phyloP scores from a whole-genome alignment of 345 rosid species.

The Gossypium longicalyx region DNA sequence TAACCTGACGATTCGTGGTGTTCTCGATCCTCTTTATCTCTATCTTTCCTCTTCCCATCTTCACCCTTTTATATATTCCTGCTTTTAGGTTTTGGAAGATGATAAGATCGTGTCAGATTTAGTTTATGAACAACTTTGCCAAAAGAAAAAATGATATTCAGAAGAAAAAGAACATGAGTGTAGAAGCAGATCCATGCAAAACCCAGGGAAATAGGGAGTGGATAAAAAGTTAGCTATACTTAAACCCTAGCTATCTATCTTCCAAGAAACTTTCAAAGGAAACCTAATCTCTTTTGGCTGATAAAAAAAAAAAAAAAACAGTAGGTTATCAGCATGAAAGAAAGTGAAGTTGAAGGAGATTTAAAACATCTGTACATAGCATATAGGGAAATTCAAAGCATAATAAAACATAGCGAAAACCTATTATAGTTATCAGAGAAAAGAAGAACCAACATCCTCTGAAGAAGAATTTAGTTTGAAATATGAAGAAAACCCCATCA shows the following conservation, averaged over 20 bases:
- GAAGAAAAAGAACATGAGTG: not conserved
- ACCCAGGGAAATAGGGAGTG: not conserved
- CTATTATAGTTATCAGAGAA: not conserved
- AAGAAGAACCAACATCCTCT: not conserved
- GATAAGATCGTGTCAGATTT: not conserved
- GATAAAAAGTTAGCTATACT: not conserved
- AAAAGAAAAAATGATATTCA: not conserved
- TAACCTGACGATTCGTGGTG: conserved; percentile 89
- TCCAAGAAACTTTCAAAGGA: not conserved
- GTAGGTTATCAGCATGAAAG: not conserved
- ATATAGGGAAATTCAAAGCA: not conserved
- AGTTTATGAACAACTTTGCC: not conserved
- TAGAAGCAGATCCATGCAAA: conserved; percentile 12
- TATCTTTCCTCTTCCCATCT: conserved; percentile 96
- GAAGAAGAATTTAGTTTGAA: not conserved
- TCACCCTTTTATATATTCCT: not conserved
- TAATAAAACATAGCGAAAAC: too few relatives aligned
- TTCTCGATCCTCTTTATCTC: conserved; percentile 97
- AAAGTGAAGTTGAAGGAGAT: conserved; percentile 1
- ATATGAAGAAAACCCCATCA: not conserved
- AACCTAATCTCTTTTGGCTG: not conserved
- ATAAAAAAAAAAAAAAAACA: not conserved
- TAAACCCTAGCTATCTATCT: conserved; percentile 3
- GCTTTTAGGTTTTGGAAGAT: not conserved
- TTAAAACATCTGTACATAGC: not conserved